phyloP scores from a whole-genome alignment of 768 basidiomycete genomes.

The Tylopilus cervinicoccineus region DNA sequence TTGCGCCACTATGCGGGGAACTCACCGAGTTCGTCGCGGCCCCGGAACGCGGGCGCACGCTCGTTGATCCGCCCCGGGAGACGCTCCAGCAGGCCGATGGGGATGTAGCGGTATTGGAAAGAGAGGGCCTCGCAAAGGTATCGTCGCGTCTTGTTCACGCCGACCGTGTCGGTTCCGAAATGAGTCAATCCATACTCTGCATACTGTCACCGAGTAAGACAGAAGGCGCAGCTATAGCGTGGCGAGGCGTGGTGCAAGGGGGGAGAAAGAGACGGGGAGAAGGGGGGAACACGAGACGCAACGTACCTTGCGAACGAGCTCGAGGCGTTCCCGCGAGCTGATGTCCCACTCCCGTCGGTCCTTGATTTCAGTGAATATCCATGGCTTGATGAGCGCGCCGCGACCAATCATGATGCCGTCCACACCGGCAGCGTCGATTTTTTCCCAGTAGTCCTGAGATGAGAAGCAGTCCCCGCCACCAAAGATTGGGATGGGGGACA shows the following conservation, averaged over 20 bases:
- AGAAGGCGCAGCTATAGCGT: too few species aligned
- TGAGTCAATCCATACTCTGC: constrained; percentile 85
- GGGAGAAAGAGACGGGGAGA: background rate
- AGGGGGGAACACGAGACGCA: background rate
- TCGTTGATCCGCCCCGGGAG: constrained; percentile 86
- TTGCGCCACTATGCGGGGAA: constrained; percentile 1
- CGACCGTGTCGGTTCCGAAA: constrained; percentile 83
- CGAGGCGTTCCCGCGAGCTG: constrained; percentile 77
- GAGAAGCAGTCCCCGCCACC: constrained; percentile 97
- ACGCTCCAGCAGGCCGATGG: constrained; percentile 84
- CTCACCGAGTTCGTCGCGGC: constrained; percentile 84
- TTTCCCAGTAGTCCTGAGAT: constrained; percentile 74
- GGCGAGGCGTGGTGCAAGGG: too few species aligned
- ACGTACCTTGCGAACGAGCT: constrained; percentile 68
- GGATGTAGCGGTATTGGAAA: constrained; percentile 95
- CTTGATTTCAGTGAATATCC: constrained; percentile 94
- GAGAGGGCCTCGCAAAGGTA: constrained; percentile 95
- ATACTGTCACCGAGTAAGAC: constrained; percentile 47
- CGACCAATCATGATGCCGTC: constrained; percentile 96
- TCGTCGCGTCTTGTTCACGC: constrained; percentile 86
- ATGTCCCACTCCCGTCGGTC: constrained; percentile 94
- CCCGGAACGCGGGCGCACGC: constrained; percentile 81
- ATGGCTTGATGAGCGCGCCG: constrained; percentile 94
- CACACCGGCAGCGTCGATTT: constrained; percentile 75
- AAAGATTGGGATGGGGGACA: constrained; percentile 88